Conservation (phyloP, 2,329 filamentous ascomycete genomes). For the Chrysoporthe cubensis region DNA sequence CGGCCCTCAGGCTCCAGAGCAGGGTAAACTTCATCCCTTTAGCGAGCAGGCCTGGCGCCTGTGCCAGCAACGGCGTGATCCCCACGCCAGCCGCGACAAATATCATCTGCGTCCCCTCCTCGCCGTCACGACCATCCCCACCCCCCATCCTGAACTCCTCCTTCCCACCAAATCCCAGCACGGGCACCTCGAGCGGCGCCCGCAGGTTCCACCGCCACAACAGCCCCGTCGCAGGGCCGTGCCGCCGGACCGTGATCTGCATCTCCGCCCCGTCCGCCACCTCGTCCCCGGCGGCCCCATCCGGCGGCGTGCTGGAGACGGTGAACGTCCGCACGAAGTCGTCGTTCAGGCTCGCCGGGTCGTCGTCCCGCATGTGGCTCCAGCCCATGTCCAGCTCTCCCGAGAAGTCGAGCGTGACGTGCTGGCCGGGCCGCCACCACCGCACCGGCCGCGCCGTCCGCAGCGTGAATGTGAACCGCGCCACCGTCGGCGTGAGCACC, state of each 20-base stretch:
- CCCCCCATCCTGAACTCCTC: conserved; percentile 46
- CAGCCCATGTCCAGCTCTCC: conserved; percentile 73
- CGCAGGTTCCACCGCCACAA: conserved; percentile 62
- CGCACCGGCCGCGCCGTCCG: conserved; percentile 31
- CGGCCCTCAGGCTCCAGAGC: conserved; percentile 68
- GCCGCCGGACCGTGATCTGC: conserved; percentile 72
- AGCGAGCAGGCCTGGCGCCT: conserved; percentile 55
- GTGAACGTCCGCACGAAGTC: conserved; percentile 86
- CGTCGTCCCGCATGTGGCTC: conserved; percentile 81
- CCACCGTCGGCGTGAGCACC: conserved; percentile 67
- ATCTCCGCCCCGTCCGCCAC: conserved; percentile 51
- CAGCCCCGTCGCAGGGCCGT: conserved; percentile 70
- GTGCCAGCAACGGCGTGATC: conserved; percentile 79
- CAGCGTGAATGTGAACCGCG: conserved; percentile 61
- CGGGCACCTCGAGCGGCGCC: conserved; percentile 62
- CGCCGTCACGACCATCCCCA: conserved; percentile 35
- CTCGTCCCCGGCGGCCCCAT: conserved; percentile 27
- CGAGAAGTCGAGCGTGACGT: conserved; percentile 75
- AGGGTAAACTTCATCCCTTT: conserved; percentile 52
- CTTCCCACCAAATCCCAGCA: conserved; percentile 75
- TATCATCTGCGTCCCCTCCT: conserved; percentile 42
- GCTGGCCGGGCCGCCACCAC: conserved; percentile 71
- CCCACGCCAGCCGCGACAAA: conserved; percentile 83
- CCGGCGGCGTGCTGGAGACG: conserved; percentile 66
- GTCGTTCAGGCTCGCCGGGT: conserved; percentile 80